Percentiles rank a stretch among this genome's conserved stretches.
These are phyloP conservation scores for Leavenworthia alabamica DNA, from an alignment of 345 rosid species.

Conservation along the genomic window DNA sequence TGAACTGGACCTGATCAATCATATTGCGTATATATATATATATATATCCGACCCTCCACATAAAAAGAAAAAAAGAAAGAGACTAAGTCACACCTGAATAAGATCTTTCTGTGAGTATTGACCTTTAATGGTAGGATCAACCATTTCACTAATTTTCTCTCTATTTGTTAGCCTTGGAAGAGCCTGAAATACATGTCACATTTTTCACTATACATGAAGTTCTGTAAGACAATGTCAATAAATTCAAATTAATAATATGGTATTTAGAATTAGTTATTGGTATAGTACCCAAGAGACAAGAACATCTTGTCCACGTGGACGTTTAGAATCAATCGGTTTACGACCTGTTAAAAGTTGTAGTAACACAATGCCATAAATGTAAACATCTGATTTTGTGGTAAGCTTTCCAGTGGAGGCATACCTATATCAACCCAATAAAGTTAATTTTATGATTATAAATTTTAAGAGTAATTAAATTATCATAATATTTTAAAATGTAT, in stretches of 20 bases:
- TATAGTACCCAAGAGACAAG: constrained; percentile 74
- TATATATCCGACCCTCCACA: not conserved
- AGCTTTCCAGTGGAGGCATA: constrained; percentile 83
- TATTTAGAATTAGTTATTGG: not conserved
- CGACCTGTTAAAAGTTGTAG: constrained; percentile 85
- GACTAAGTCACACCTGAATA: constrained; percentile 48
- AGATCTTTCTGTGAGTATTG: constrained; percentile 68
- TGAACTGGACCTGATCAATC: no score
- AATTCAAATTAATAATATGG: not conserved
- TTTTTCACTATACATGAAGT: not conserved
- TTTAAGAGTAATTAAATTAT: not conserved
- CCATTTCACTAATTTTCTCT: constrained; percentile 67
- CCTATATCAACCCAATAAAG: constrained; percentile 29
- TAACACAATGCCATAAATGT: constrained; percentile 79
- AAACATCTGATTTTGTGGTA: constrained; percentile 87
- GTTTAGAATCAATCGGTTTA: constrained; percentile 53
- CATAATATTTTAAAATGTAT: not conserved
- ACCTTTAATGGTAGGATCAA: constrained; percentile 65
- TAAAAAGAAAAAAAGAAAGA: not conserved
- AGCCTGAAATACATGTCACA: constrained; percentile 39
- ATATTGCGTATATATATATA: no score
- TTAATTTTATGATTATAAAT: not conserved
- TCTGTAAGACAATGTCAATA: not conserved
- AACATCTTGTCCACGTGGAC: constrained; percentile 74
- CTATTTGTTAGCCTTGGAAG: constrained; percentile 77